Evolutionary conservation across 306 rosid genomes (phyloP).

Genomic region (Prunus padus): DNA sequence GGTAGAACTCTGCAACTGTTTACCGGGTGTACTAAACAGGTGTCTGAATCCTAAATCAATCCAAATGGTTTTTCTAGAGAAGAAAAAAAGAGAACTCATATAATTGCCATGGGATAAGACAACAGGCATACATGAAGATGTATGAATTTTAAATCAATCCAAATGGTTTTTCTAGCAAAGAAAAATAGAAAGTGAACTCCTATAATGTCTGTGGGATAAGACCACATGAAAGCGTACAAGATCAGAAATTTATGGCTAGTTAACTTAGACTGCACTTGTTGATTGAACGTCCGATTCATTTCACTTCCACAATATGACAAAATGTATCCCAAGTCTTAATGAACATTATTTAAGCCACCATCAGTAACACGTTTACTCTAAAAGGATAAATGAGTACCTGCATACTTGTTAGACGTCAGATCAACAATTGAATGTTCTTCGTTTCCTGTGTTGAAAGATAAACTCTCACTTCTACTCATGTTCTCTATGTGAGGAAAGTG

Average conservation of each 20-base stretch:
- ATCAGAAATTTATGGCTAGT: not conserved
- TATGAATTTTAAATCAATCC: not conserved
- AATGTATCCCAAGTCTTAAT: not conserved
- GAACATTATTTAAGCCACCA: not conserved
- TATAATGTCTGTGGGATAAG: not conserved
- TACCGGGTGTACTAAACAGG: not conserved
- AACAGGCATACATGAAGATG: not conserved
- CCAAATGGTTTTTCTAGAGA: not conserved
- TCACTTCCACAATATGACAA: not conserved
- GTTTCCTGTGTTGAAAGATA: constrained; percentile 80
- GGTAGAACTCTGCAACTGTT: not conserved
- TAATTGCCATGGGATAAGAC: not conserved
- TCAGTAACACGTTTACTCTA: no score
- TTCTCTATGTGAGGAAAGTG: constrained; percentile 91
- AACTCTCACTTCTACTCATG: constrained; percentile 77
- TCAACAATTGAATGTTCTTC: constrained; percentile 79
- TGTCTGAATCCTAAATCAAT: not conserved
- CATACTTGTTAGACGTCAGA: constrained; percentile 96
- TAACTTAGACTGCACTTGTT: not conserved
- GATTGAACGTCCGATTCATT: not conserved
- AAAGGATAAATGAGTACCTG: constrained; percentile 51
- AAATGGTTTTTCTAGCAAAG: not conserved
- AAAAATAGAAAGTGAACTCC: not conserved
- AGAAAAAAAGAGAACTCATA: not conserved
- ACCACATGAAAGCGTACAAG: not conserved